phyloP scores from a whole-genome alignment of 768 basidiomycete genomes.

The Kwoniella shandongensis region DNA sequence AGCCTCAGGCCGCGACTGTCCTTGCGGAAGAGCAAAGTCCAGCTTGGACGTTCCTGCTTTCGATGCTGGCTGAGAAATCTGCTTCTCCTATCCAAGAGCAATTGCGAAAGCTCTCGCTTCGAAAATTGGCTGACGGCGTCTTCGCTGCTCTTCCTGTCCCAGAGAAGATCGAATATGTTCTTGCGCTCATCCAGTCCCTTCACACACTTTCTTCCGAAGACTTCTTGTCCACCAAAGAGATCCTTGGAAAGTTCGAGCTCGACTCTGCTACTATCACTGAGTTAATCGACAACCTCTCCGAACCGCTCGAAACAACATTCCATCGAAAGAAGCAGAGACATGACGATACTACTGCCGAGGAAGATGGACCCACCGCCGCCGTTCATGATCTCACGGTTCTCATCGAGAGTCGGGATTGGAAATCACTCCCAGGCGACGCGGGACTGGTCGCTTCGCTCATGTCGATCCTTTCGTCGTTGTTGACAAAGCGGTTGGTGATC shows the following conservation, averaged over 20 bases:
- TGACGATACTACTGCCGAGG: conserved; percentile 29
- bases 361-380: conserved; percentile 12
- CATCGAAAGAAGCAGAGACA: conserved; percentile 60
- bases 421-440: conserved; percentile 66
- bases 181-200: conserved; percentile 60
- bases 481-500: conserved; percentile 60
- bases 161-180: conserved; percentile 62
- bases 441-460: conserved; percentile 71
- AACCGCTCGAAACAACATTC: conserved; percentile 30
- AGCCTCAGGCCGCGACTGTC: conserved; percentile 11
- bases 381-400: conserved; percentile 44
- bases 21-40: conserved; percentile 26
- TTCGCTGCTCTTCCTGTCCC: conserved; percentile 61
- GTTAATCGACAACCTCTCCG: conserved; percentile 17
- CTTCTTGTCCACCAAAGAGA: conserved; percentile 16
- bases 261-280: conserved; percentile 21
- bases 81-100: background rate
- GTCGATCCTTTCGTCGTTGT: conserved; percentile 68
- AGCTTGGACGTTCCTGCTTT: conserved; percentile 38
- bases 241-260: conserved; percentile 22
- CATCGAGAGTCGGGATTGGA: conserved; percentile 69
- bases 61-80: background rate
- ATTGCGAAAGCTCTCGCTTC: conserved; percentile 22
- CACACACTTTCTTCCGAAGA: conserved; percentile 24
- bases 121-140: conserved; percentile 55